Conservation (phyloP, 371 early-diverging fungal species). For the Batkoa obscura region DNA sequence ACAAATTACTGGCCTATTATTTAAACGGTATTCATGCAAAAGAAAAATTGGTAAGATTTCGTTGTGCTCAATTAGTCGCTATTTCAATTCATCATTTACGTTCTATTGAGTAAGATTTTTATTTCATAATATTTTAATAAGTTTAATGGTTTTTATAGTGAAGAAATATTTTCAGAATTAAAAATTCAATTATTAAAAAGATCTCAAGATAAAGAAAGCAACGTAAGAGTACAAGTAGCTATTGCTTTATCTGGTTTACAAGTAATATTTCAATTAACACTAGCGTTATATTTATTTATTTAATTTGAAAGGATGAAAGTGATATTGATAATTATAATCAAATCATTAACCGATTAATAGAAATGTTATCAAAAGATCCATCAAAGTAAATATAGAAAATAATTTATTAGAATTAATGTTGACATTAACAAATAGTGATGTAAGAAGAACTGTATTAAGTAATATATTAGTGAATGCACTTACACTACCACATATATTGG, state of each 20-base stretch:
- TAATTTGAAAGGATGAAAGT: slow-evolving; percentile 14
- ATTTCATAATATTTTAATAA: background rate
- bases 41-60: slow-evolving; percentile 48
- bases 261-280: slow-evolving; percentile 11
- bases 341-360: slow-evolving; percentile 11
- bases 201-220: slow-evolving; percentile 60
- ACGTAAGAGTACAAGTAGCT: slow-evolving; percentile 60
- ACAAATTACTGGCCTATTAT: slow-evolving; percentile 15
- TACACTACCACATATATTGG: slow-evolving; percentile 47
- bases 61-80: slow-evolving; percentile 63
- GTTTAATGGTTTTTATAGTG: slow-evolving; percentile 10
- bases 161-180: slow-evolving; percentile 49
- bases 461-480: slow-evolving; percentile 38
- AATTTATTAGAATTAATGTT: background rate
- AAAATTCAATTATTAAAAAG: slow-evolving; percentile 41
- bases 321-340: slow-evolving; percentile 23
- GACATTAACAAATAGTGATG: slow-evolving; percentile 30
- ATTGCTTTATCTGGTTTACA: slow-evolving; percentile 60
- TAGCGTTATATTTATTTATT: background rate
- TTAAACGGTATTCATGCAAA: slow-evolving; percentile 52
- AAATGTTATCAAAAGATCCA: slow-evolving; percentile 47
- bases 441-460: slow-evolving; percentile 60
- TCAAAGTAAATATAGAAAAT: slow-evolving; percentile 33
- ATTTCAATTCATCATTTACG: slow-evolving; percentile 49
- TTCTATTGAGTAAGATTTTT: slow-evolving; percentile 33